Evolutionary conservation across 2,329 filamentous ascomycete species (phyloP).

Genomic region (Teratosphaeria nubilosa): DNA sequence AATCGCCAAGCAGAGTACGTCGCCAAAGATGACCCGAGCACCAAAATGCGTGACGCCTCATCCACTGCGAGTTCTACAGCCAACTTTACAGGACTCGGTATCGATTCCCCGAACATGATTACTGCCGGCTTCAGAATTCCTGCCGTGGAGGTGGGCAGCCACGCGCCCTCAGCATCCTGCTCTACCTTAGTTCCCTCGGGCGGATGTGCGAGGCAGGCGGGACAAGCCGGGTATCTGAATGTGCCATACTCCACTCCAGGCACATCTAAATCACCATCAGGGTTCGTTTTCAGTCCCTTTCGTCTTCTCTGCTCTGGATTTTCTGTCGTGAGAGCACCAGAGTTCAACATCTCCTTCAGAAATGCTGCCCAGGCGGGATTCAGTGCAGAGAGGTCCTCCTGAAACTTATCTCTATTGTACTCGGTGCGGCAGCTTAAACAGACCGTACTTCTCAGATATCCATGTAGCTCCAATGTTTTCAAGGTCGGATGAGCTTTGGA

Average conservation of each 20-base stretch:
- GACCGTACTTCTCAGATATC: slow-evolving; percentile 70
- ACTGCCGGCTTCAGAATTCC: slow-evolving; percentile 89
- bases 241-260: slow-evolving; percentile 78
- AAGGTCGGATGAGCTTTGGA: slow-evolving; percentile 61
- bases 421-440: slow-evolving; percentile 70
- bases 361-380: slow-evolving; percentile 83
- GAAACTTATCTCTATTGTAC: slow-evolving; percentile 63
- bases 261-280: slow-evolving; percentile 88
- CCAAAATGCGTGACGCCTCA: slow-evolving; percentile 60
- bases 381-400: slow-evolving; percentile 61
- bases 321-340: slow-evolving; percentile 68
- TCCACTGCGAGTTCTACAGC: slow-evolving; percentile 75
- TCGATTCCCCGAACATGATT: slow-evolving; percentile 93
- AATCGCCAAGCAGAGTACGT: slow-evolving; percentile 93
- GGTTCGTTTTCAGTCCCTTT: slow-evolving; percentile 71
- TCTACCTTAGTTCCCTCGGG: slow-evolving; percentile 51
- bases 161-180: slow-evolving; percentile 72
- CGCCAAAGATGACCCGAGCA: slow-evolving; percentile 81
- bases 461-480: slow-evolving; percentile 77
- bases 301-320: slow-evolving; percentile 58
- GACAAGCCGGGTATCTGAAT: slow-evolving; percentile 86
- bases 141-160: slow-evolving; percentile 45
- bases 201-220: slow-evolving; percentile 59
- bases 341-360: slow-evolving; percentile 58
- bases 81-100: slow-evolving; percentile 56